Conservation (phyloP, 768 basidiomycete genomes). For the Panellus pusillus region DNA sequence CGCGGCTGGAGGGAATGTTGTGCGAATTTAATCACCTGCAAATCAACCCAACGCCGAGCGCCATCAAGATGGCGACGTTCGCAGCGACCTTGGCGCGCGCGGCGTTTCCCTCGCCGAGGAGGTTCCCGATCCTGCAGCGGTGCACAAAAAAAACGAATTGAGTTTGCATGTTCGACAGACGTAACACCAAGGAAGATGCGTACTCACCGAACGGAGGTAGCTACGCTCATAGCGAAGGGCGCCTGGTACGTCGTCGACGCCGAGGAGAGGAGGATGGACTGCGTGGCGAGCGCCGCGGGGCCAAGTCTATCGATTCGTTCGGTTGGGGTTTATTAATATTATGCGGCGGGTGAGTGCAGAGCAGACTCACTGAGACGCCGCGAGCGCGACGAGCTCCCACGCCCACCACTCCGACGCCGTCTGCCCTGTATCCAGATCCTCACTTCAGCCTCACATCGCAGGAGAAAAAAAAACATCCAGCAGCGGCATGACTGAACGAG, state of each 20-base stretch:
- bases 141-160: neutral
- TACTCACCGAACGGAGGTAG: slow-evolving; percentile 77
- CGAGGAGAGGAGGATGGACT: slow-evolving; percentile 81
- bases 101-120: slow-evolving; percentile 79
- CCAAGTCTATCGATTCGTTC: slow-evolving; percentile 54
- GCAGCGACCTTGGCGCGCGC: slow-evolving; percentile 71
- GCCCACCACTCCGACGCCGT: slow-evolving; percentile 96
- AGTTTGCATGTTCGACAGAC: too few species aligned
- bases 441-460: neutral
- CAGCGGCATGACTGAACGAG: slow-evolving; percentile 18
- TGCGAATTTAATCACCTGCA: slow-evolving; percentile 50
- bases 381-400: slow-evolving; percentile 81
- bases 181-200: neutral
- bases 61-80: slow-evolving; percentile 63
- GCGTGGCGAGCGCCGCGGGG: slow-evolving; percentile 79
- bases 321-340: neutral
- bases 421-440: slow-evolving; percentile 46
- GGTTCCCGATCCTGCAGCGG: slow-evolving; percentile 78
- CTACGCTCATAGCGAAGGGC: slow-evolving; percentile 80
- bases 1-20: too few species aligned
- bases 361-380: slow-evolving; percentile 44
- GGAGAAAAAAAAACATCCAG: too few species aligned
- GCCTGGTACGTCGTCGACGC: slow-evolving; percentile 79
- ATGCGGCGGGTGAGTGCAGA: neutral
- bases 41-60: slow-evolving; percentile 60